Evolutionary conservation across 177 flowering plant species (phyloP).

Genomic region (Telopea speciosissima): DNA sequence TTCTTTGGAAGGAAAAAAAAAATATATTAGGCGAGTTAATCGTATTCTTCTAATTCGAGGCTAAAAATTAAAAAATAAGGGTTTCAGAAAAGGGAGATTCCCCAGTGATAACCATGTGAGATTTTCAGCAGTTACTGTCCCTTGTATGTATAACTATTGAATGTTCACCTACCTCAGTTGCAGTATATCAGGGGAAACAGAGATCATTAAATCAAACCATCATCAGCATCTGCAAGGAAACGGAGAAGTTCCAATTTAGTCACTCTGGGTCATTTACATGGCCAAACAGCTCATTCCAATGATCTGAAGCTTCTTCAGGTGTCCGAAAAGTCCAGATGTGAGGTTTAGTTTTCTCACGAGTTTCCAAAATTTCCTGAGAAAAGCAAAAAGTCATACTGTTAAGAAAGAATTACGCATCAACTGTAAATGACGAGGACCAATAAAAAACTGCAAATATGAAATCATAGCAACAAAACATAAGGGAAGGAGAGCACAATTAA

Average conservation of each 20-base stretch:
- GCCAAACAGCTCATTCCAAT: constrained; percentile 49
- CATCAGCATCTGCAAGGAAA: no score
- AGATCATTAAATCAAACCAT: no score
- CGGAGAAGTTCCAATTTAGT: constrained; percentile 7
- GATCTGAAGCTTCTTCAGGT: constrained; percentile 49
- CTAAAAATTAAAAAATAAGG: not conserved
- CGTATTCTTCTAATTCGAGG: not conserved
- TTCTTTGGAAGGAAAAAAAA: no score
- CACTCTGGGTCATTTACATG: constrained; percentile 36
- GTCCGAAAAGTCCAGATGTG: constrained; percentile 64
- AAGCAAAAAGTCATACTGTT: not conserved
- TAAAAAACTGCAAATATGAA: not conserved
- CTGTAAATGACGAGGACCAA: not conserved
- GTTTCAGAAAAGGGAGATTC: constrained; percentile 18
- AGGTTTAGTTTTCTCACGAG: constrained; percentile 38
- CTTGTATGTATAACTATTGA: no score
- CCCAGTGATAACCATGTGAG: constrained; percentile 29
- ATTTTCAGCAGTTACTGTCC: no score
- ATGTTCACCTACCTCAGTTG: no score
- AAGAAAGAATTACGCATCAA: not conserved
- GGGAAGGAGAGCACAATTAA: not conserved
- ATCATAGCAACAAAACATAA: not conserved
- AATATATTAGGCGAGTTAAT: not conserved
- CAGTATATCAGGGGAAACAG: no score
- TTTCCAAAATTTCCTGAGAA: constrained; percentile 51